A percentile compares a stretch with the other conserved stretches of the same genome.
Conservation (phyloP, 2,329 filamentous ascomycete genomes). For the Epichloe sibirici region DNA sequence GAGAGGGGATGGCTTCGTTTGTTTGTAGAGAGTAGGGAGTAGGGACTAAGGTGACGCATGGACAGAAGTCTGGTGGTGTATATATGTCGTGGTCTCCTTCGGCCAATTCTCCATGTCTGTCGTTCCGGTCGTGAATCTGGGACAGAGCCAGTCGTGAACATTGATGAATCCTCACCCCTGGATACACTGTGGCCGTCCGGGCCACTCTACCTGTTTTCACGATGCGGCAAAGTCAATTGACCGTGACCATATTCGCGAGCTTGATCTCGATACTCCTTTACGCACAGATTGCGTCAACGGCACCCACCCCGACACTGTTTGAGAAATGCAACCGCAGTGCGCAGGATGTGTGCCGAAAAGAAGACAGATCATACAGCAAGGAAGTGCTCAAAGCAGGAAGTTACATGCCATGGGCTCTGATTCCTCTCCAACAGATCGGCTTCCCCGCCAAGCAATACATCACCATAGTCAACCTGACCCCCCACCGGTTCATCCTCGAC, state of each 20-base stretch:
- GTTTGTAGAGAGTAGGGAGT: no score
- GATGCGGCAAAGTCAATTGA: background rate
- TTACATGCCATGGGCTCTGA: constrained; percentile 7
- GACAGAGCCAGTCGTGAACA: background rate
- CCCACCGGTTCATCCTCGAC: constrained; percentile 16
- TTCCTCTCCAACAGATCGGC: constrained; percentile 1
- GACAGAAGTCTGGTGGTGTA: background rate
- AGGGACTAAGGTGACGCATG: no score
- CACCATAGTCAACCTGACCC: constrained; percentile 24
- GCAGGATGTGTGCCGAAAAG: constrained; percentile 1
- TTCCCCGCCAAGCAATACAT: constrained; percentile 15
- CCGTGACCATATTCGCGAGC: background rate
- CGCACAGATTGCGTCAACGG: background rate
- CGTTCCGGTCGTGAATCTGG: background rate
- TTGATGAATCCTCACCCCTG: no score
- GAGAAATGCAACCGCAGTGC: background rate
- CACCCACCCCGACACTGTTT: background rate
- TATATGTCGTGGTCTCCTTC: background rate
- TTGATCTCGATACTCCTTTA: background rate
- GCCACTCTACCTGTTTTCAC: background rate
- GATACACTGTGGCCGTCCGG: no score
- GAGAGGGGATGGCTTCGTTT: background rate
- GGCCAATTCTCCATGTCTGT: background rate
- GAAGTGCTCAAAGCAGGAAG: constrained; percentile 2
- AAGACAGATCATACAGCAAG: constrained; percentile 6